These are phyloP conservation scores for Penicillium lividum DNA, from an alignment of 495 filamentous ascomycete species.

Conservation along the genomic window DNA sequence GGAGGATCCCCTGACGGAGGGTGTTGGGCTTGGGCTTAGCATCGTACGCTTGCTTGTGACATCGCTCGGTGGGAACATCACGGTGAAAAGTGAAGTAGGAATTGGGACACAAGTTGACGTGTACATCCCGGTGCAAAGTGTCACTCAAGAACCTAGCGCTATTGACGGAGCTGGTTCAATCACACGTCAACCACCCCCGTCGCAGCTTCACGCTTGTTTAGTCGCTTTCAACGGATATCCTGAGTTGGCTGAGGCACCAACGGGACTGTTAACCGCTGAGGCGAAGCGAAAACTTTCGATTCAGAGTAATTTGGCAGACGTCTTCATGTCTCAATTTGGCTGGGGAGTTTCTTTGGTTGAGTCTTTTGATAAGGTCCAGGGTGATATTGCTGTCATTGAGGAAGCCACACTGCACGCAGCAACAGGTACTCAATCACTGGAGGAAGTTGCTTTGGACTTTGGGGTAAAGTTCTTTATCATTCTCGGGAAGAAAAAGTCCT, in stretches of 20 bases:
- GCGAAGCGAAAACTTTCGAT: constrained; percentile 38
- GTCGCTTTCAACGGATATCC: constrained; percentile 35
- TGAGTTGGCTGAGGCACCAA: constrained; percentile 28
- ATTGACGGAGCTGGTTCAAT: constrained; percentile 38
- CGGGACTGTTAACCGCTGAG: constrained; percentile 29
- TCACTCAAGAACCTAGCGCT: constrained; percentile 32
- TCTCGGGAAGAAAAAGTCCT: constrained; percentile 24
- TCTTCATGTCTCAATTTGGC: constrained; percentile 28
- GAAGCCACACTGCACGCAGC: constrained; percentile 23
- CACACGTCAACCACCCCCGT: neutral
- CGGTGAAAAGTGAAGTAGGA: constrained; percentile 56
- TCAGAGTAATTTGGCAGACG: constrained; percentile 32
- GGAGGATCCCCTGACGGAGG: constrained; percentile 63
- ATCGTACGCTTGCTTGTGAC: constrained; percentile 66
- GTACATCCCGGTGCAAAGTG: constrained; percentile 44
- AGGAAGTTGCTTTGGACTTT: constrained; percentile 5
- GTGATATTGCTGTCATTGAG: constrained; percentile 37
- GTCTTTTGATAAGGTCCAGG: constrained; percentile 23
- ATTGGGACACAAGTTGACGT: constrained; percentile 62
- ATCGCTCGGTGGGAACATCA: constrained; percentile 60
- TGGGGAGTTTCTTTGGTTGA: constrained; percentile 38
- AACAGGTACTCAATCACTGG: constrained; percentile 12
- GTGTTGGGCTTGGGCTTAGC: constrained; percentile 69
- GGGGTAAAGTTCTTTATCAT: constrained; percentile 32
- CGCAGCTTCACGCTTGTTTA: constrained; percentile 25